These are phyloP conservation scores for Claviceps africana DNA, from an alignment of 2,329 filamentous ascomycete species.

Conservation along the genomic window DNA sequence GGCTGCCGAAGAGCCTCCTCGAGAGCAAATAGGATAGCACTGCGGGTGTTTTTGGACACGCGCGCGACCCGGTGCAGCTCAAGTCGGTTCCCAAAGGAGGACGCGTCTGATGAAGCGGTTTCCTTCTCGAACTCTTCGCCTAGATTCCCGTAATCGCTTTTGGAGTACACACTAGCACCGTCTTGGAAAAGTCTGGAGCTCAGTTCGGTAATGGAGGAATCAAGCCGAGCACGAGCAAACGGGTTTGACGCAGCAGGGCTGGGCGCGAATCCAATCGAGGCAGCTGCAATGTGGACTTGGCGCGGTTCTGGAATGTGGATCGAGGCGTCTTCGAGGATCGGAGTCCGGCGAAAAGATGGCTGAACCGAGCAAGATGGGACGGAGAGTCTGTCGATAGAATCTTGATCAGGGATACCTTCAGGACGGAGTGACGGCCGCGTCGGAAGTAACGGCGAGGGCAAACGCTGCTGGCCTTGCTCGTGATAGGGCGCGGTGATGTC, in stretches of 20 bases:
- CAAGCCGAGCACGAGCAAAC: constrained; percentile 9
- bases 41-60: constrained; percentile 73
- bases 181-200: constrained; percentile 20
- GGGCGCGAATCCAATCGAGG: constrained; percentile 34
- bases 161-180: constrained; percentile 14
- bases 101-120: constrained; percentile 17
- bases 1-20: constrained; percentile 81
- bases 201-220: constrained; percentile 24
- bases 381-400: constrained; percentile 24
- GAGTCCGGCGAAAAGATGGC: constrained; percentile 36
- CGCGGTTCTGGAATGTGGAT: constrained; percentile 29
- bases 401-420: background rate
- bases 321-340: constrained; percentile 32
- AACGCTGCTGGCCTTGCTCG: constrained; percentile 29
- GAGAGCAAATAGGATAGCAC: constrained; percentile 81
- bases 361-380: constrained; percentile 31
- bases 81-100: constrained; percentile 18
- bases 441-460: constrained; percentile 7
- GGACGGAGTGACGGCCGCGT: constrained; percentile 5
- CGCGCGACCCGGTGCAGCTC: constrained; percentile 37
- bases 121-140: constrained; percentile 31
- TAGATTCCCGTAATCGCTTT: constrained; percentile 33
- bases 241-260: constrained; percentile 13
- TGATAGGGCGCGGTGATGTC: constrained; percentile 17
- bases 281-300: constrained; percentile 31